Base-by-base conservation (phyloP, 1,284 basidiomycete genomes). In the Trichosporon coremiiforme region DNA sequence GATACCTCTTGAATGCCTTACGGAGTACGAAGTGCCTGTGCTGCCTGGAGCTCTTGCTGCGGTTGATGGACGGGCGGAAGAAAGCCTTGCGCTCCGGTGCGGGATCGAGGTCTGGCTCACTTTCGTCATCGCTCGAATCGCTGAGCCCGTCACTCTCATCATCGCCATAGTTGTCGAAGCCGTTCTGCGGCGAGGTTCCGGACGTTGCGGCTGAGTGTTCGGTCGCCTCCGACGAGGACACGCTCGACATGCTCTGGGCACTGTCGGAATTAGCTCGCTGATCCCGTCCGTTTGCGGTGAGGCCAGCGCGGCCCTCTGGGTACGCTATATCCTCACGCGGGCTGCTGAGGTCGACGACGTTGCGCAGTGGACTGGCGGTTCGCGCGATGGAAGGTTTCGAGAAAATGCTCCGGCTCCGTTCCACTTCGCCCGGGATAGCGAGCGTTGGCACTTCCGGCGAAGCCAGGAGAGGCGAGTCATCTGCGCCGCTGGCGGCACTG, bases 1-100 rank as follows among this genome's bases (percentile, higher is more conserved):
- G 89, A 82, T 96, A 98, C 8, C 95, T 90, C 84, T 98, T 98
- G 85, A 93, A 94, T 15, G 94, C 94, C 7, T 91, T 87, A 1
- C 92, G 89, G 79, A 91, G 86, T 65, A 96, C 86, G 69, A 90
- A 82, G 73, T 81, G 80, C 53, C 76, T 78, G 68, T 75, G 76
- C 66, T 80, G 77, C 17, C 29, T 35, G 20, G 73, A 75, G 41
- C 74, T 63, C 63, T 68, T 65, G 25, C 13, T 20, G 6, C 72
- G 64, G 36, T 31, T 65, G 8, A 67, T 25, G 15, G 31, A 35
- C 0, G 64, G 66, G 60, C 70, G 70, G 66, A 71, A 69, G 64
- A 71, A 62, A 6, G 22, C 12, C 10, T 17, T 17, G 33, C 64
- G 31, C 15, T 60, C 45, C 12, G 67, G 62, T 7, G 64, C 31